A percentile compares a stretch with the other conserved stretches of the same genome.
Conservation (phyloP, 345 rosid genomes). For the Acer campestre region DNA sequence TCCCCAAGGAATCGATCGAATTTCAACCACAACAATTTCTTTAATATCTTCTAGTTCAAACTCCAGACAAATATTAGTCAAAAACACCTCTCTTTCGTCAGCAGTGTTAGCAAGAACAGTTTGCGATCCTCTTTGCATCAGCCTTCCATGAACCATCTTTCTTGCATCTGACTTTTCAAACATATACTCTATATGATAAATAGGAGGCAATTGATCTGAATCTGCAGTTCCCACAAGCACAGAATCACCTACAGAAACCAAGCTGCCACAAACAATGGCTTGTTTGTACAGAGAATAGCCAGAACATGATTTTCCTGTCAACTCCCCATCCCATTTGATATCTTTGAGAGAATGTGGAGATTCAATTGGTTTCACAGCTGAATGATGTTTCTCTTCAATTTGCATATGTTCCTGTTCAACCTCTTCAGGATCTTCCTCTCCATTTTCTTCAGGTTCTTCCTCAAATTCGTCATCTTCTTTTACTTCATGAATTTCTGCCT, state of each 20-base stretch:
- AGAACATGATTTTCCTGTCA: slow-evolving; percentile 34
- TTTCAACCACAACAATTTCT: slow-evolving; percentile 40
- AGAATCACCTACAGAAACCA: slow-evolving; percentile 49
- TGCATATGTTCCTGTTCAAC: too few relatives aligned
- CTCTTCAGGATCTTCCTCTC: too few relatives aligned
- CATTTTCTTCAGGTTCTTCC: too few relatives aligned
- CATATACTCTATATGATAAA: slow-evolving; percentile 71
- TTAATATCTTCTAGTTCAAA: slow-evolving; percentile 48
- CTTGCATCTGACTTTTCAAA: slow-evolving; percentile 43
- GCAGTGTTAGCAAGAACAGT: slow-evolving; percentile 63
- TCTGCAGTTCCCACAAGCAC: slow-evolving; percentile 41
- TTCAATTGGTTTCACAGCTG: too few relatives aligned
- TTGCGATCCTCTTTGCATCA: slow-evolving; percentile 47
- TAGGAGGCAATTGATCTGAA: slow-evolving; percentile 40
- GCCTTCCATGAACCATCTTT: slow-evolving; percentile 63
- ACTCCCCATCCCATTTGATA: too few relatives aligned
- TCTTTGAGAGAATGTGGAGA: too few relatives aligned
- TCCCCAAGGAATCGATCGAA: slow-evolving; percentile 64
- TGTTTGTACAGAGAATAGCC: slow-evolving; percentile 51
- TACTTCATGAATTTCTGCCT: too few relatives aligned
- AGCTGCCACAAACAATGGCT: slow-evolving; percentile 47
- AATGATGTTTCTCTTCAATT: too few relatives aligned
- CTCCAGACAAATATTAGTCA: slow-evolving; percentile 53
- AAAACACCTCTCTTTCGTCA: slow-evolving; percentile 64
- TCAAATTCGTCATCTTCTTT: too few relatives aligned